phyloP scores from a whole-genome alignment of 495 filamentous ascomycete genomes.

The Aspergillus kassunensis region DNA sequence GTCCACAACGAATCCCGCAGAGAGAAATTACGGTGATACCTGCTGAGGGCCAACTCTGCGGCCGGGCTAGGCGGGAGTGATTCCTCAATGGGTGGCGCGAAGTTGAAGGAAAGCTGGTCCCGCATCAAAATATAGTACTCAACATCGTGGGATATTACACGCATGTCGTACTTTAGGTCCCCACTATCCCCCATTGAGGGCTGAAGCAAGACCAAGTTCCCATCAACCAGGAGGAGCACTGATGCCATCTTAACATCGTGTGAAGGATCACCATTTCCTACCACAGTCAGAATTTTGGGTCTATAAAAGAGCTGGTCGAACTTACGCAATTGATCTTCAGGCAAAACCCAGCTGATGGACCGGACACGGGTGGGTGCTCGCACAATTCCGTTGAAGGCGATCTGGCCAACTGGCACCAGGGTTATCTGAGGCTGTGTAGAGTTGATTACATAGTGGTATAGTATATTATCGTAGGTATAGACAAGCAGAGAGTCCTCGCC shows the following conservation, averaged over 20 bases:
- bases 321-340: slow-evolving; percentile 80
- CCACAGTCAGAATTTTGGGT: slow-evolving; percentile 17
- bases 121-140: slow-evolving; percentile 92
- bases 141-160: slow-evolving; percentile 88
- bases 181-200: slow-evolving; percentile 73
- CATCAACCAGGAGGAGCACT: slow-evolving; percentile 91
- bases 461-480: slow-evolving; percentile 93
- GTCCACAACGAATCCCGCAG: slow-evolving; percentile 90
- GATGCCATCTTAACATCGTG: slow-evolving; percentile 94
- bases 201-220: slow-evolving; percentile 88
- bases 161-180: slow-evolving; percentile 95
- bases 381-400: slow-evolving; percentile 94
- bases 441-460: slow-evolving; percentile 89
- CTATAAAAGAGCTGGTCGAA: slow-evolving; percentile 2
- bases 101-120: slow-evolving; percentile 64
- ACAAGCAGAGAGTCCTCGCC: slow-evolving; percentile 93
- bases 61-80: slow-evolving; percentile 50
- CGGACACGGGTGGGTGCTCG: slow-evolving; percentile 87
- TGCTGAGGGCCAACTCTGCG: slow-evolving; percentile 43
- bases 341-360: slow-evolving; percentile 91
- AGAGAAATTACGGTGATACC: slow-evolving; percentile 41
- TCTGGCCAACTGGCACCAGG: slow-evolving; percentile 89
- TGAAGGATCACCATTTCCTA: slow-evolving; percentile 84
- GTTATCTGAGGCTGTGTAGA: slow-evolving; percentile 65
- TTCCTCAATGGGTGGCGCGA: slow-evolving; percentile 37